Evolutionary conservation across 371 early-diverging fungal genomes (phyloP), one percentile per base, ranked within the genome.

Genomic region (Dichotomocladium elegans): DNA sequence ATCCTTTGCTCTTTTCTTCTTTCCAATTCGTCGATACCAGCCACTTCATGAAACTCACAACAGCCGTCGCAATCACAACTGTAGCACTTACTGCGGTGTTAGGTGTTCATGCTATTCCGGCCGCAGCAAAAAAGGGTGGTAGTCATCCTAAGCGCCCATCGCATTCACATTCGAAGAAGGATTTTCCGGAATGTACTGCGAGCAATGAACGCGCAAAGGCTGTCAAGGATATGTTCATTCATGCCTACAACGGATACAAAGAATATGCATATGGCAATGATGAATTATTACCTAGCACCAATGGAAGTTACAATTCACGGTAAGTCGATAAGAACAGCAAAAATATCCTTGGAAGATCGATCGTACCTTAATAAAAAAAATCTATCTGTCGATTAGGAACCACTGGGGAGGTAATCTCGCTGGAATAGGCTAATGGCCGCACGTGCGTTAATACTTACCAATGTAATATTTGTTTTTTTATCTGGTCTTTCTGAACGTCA

Each of bases 241-340:
- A 87, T 60, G 86, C 90, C 10, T 96, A 91, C 90, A 62, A 73
- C 11, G 89, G 89, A 1, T 96, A 96, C 57, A 82, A 33, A 51
- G 34, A 56, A 12, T 66, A 75, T 25, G 83, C 82, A 0, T 80
- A 67, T 61, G 86, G 82, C 2, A 69, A 70, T 28, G 86, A 85
- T 41, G 86, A 85, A 53, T 57, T 85, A 10, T 55, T 47, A 2
- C 77, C 86, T 6, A 42, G 80, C 8, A 57, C 64, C 1, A 74
- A 77, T 22, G 37, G 42, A 10, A 45, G 53, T 24, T 64, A 60
- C 8, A 82, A 90, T 62, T 85, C 86, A 51, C 51, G 94, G 94
- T 72, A 91, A 90, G 33, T 24, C 11, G 21, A 7, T 14, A 21
- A 29, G 42, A 26, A 5, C 17, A 29, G 17, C 21, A 28, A 29